Evolutionary conservation across 2,329 filamentous ascomycete species (phyloP).

Genomic region (Claviceps capensis): DNA sequence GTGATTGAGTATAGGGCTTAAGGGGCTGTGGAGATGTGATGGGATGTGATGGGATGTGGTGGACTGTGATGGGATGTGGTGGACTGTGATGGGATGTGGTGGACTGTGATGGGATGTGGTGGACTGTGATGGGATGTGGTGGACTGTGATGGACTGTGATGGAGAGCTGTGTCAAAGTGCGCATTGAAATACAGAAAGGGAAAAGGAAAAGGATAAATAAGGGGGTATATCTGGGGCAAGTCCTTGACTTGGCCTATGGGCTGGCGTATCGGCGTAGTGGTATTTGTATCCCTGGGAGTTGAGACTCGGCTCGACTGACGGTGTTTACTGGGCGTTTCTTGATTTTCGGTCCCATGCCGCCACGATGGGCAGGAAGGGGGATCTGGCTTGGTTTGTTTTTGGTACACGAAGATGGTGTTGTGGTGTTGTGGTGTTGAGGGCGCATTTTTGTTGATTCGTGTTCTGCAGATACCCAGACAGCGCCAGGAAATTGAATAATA

Average conservation of each 20-base stretch:
- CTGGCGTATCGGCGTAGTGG: background rate
- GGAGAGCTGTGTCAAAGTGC: too few relatives aligned
- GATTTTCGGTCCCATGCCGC: background rate
- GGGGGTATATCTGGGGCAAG: background rate
- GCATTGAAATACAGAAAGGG: background rate
- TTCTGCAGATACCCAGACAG: background rate
- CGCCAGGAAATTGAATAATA: background rate
- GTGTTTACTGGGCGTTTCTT: background rate
- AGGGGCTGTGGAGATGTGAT: background rate
- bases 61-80: too few relatives aligned
- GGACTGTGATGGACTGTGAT: too few relatives aligned
- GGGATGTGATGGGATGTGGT: too few relatives aligned
- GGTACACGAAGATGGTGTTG: too few relatives aligned
- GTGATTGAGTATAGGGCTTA: conserved; percentile 55
- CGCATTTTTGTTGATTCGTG: background rate
- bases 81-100: too few relatives aligned
- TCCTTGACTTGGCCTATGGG: background rate
- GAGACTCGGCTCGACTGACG: background rate
- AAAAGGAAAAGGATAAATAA: background rate
- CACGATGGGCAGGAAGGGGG: background rate
- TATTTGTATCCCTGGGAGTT: background rate
- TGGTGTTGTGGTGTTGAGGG: background rate
- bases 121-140: too few relatives aligned
- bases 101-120: too few relatives aligned
- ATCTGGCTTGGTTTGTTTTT: background rate